Conservation (phyloP, 371 early-diverging fungal genomes). For the Batkoa obscura region DNA sequence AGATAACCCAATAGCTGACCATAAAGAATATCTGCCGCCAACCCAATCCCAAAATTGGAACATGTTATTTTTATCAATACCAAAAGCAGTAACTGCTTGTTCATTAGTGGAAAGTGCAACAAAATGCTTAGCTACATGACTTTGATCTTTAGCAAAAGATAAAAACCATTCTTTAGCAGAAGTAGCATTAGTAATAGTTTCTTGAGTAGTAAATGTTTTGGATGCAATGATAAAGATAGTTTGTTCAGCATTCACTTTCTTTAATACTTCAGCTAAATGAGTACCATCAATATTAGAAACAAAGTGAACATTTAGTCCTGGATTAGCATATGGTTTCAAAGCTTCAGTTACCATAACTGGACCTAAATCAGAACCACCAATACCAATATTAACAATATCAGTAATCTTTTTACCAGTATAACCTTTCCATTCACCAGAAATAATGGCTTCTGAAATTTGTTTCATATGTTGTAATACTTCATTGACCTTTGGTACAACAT, state of each 20-base stretch:
- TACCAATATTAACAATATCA: slow-evolving; percentile 97
- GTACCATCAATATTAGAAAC: slow-evolving; percentile 98
- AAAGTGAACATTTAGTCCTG: slow-evolving; percentile 72
- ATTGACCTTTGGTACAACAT: slow-evolving; percentile 87
- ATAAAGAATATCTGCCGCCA: slow-evolving; percentile 98
- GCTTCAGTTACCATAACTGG: slow-evolving; percentile 98
- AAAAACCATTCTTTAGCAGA: slow-evolving; percentile 92
- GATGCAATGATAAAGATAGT: slow-evolving; percentile 93
- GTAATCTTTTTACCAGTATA: slow-evolving; percentile 87
- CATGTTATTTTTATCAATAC: slow-evolving; percentile 86
- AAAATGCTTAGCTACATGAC: slow-evolving; percentile 95
- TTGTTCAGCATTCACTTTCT: slow-evolving; percentile 71
- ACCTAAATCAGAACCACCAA: slow-evolving; percentile 99
- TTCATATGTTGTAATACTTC: slow-evolving; percentile 88
- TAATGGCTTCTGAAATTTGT: slow-evolving; percentile 58
- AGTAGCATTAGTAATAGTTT: slow-evolving; percentile 94
- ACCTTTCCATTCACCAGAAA: slow-evolving; percentile 82
- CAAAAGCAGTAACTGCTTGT: slow-evolving; percentile 74
- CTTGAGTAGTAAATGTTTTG: slow-evolving; percentile 98
- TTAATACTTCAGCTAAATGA: slow-evolving; percentile 80
- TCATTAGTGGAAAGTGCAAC: slow-evolving; percentile 96
- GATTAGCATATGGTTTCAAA: slow-evolving; percentile 69
- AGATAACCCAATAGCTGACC: slow-evolving; percentile 95
- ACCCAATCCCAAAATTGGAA: slow-evolving; percentile 99
- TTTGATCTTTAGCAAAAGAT: slow-evolving; percentile 56